A percentile compares a stretch with the other conserved stretches of the same genome.
phyloP scores from a whole-genome alignment of 208 protist genomes.

The Balamuthia mandrillaris region DNA sequence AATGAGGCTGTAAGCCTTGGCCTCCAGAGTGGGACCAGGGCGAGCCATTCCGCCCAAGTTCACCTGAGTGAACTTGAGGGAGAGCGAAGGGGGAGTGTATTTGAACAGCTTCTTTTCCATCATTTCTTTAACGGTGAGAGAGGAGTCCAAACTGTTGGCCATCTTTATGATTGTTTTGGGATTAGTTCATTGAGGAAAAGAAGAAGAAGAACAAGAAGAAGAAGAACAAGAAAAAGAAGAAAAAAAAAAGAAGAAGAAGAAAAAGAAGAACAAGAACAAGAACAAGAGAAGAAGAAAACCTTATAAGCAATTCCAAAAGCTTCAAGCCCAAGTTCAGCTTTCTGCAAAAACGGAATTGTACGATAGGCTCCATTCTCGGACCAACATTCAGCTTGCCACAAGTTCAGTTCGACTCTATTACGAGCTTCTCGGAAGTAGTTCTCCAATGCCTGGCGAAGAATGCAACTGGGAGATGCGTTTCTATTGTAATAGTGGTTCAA shows the following conservation, averaged over 20 bases:
- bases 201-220: no score
- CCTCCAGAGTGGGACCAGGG: not conserved
- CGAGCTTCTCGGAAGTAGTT: slow-evolving; percentile 15
- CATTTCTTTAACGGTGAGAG: no score
- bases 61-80: slow-evolving; percentile 24
- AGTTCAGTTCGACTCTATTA: not conserved
- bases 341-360: not conserved
- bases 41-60: not conserved
- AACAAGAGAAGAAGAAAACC: no score
- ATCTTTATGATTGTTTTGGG: no score
- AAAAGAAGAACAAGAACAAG: no score
- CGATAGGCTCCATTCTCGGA: not conserved
- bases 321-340: not conserved
- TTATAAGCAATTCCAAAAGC: not conserved
- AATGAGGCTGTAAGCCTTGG: not conserved
- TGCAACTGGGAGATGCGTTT: no score
- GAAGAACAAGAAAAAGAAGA: no score
- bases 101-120: not conserved
- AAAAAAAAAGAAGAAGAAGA: no score
- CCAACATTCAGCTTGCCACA: slow-evolving; percentile 18
- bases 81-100: not conserved
- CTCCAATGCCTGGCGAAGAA: not conserved
- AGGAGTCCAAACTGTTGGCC: no score
- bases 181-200: no score
- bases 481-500: no score